Evolutionary conservation across 2,329 filamentous ascomycete genomes (phyloP).

Genomic region (Trichoderma sp.): DNA sequence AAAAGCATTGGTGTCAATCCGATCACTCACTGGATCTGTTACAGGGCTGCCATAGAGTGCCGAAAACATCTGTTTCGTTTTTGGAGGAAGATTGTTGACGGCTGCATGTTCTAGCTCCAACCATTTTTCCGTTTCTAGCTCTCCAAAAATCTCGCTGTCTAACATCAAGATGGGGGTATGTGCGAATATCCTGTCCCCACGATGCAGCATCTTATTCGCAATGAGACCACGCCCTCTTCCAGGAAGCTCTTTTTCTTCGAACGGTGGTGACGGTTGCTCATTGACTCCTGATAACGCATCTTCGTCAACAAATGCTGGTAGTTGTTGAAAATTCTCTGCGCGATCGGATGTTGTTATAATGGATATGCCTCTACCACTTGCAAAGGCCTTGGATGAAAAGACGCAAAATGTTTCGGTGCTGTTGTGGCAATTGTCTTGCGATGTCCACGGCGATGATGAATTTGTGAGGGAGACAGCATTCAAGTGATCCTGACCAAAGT

Average conservation of each 20-base stretch:
- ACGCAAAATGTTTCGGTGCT: slow-evolving; percentile 31
- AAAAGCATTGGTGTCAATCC: slow-evolving; percentile 23
- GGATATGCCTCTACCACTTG: slow-evolving; percentile 38
- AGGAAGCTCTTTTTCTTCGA: slow-evolving; percentile 26
- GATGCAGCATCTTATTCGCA: slow-evolving; percentile 26
- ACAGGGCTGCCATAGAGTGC: slow-evolving; percentile 4
- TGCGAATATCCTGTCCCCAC: slow-evolving; percentile 25
- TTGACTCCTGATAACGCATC: slow-evolving; percentile 2
- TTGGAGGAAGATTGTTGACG: slow-evolving; percentile 14
- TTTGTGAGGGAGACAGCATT: background rate
- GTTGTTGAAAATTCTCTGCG: slow-evolving; percentile 31
- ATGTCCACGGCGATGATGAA: background rate
- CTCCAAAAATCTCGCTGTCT: slow-evolving; percentile 3
- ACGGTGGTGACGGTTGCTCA: slow-evolving; percentile 20
- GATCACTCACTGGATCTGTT: slow-evolving; percentile 8
- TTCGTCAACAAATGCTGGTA: slow-evolving; percentile 31
- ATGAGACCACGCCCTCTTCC: slow-evolving; percentile 29
- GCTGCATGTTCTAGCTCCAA: slow-evolving; percentile 4
- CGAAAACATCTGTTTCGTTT: slow-evolving; percentile 15
- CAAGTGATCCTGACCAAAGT: background rate
- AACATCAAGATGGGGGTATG: slow-evolving; percentile 22
- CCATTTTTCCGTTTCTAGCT: background rate
- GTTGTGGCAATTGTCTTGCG: background rate
- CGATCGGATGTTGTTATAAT: slow-evolving; percentile 38
- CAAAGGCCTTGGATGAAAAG: slow-evolving; percentile 37